phyloP scores from a whole-genome alignment of 768 basidiomycete genomes.

The Porphyrellus cyaneotinctus region DNA sequence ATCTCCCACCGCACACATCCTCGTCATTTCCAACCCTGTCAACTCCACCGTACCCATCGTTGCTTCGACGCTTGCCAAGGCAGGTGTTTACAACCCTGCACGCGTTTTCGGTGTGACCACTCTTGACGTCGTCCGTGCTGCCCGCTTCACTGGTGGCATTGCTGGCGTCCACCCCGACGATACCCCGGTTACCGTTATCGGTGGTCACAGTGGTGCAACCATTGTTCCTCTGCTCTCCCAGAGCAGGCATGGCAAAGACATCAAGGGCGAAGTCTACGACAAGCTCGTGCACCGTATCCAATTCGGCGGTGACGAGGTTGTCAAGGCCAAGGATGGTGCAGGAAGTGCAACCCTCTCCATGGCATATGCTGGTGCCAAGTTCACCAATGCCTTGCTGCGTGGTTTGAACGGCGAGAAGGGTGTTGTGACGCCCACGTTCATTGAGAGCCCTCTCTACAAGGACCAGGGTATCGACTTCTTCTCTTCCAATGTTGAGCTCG shows the following conservation, averaged over 20 bases:
- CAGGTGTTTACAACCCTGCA: constrained; percentile 86
- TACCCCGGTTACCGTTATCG: constrained; percentile 78
- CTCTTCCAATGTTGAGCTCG: constrained; percentile 91
- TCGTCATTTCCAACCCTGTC: constrained; percentile 99
- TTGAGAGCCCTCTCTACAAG: constrained; percentile 83
- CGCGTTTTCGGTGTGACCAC: constrained; percentile 96
- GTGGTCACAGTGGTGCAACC: constrained; percentile 96
- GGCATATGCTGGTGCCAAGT: constrained; percentile 75
- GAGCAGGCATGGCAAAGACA: constrained; percentile 58
- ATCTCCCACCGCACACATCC: constrained; percentile 86
- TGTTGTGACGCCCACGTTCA: constrained; percentile 76
- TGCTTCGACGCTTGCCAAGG: constrained; percentile 84
- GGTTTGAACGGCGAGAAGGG: constrained; percentile 65
- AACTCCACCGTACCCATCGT: constrained; percentile 98
- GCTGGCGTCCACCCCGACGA: constrained; percentile 61
- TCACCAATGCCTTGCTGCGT: constrained; percentile 55
- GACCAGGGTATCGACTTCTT: constrained; percentile 91
- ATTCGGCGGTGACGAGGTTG: constrained; percentile 97
- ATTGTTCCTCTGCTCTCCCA: constrained; percentile 97
- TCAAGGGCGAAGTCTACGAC: constrained; percentile 70
- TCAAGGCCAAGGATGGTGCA: constrained; percentile 92
- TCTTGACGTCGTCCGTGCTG: constrained; percentile 95
- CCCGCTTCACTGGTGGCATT: constrained; percentile 81
- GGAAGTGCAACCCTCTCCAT: constrained; percentile 74
- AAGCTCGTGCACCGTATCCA: constrained; percentile 92